Percentiles rank a stretch among this genome's conserved stretches.
phyloP scores from a whole-genome alignment of 148 eudicot genomes.

The Silene uniflora region DNA sequence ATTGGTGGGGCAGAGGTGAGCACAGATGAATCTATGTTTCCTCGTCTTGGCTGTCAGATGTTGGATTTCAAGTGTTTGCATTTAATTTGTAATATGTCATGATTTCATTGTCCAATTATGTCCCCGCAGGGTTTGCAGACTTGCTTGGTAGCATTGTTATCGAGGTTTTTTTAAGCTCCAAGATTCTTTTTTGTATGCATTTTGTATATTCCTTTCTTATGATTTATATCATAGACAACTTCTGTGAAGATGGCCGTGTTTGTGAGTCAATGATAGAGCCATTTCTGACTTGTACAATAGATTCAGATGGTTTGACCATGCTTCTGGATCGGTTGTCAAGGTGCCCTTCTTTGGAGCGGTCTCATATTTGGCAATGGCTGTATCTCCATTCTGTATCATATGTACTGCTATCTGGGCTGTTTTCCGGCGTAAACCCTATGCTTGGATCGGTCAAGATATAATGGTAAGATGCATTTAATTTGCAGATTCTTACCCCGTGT shows the following conservation, averaged over 20 bases:
- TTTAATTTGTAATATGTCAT: background rate
- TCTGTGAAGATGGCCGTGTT: background rate
- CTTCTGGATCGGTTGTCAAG: conserved; percentile 63
- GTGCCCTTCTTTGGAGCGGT: conserved; percentile 80
- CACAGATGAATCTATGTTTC: conserved; percentile 2
- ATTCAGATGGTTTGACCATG: conserved; percentile 87
- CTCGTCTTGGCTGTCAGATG: background rate
- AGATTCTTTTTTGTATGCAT: background rate
- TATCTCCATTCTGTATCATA: conserved; percentile 85
- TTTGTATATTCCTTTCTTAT: background rate
- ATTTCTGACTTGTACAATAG: conserved; percentile 38
- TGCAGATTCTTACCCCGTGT: no score
- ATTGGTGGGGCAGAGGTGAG: conserved; percentile 95
- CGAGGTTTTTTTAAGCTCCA: conserved; percentile 54
- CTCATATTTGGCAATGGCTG: conserved; percentile 72
- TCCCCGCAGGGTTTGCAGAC: conserved; percentile 91
- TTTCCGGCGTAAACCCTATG: conserved; percentile 56
- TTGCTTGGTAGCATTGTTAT: conserved; percentile 81
- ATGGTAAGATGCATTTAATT: conserved; percentile 68
- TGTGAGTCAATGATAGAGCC: conserved; percentile 18
- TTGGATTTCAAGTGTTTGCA: no score
- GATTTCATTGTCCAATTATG: conserved; percentile 22
- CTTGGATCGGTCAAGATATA: conserved; percentile 99
- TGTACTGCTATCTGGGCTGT: conserved; percentile 90
- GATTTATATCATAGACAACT: background rate